Evolutionary conservation across 2,329 filamentous ascomycete genomes (phyloP).

Genomic region (Elsinoe batatas): DNA sequence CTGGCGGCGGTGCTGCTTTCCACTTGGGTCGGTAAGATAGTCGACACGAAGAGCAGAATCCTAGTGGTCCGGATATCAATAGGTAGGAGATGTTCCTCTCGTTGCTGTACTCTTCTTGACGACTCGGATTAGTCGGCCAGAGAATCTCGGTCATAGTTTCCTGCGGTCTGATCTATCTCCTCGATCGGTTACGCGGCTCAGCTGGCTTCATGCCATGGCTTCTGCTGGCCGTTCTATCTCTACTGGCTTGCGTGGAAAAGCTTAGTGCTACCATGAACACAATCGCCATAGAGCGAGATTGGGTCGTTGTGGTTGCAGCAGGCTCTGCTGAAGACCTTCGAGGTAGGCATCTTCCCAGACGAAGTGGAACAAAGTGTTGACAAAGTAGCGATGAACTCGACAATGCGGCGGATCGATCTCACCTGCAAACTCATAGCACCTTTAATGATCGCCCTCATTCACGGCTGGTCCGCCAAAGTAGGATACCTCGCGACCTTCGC

Average conservation of each 20-base stretch:
- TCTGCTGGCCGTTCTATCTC: slow-evolving; percentile 30
- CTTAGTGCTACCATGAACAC: slow-evolving; percentile 54
- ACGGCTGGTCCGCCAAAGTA: slow-evolving; percentile 36
- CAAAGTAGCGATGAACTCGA: slow-evolving; percentile 40
- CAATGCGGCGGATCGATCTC: slow-evolving; percentile 52
- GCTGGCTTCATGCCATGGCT: slow-evolving; percentile 13
- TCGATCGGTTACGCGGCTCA: slow-evolving; percentile 14
- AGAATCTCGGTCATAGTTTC: slow-evolving; percentile 22
- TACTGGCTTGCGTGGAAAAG: slow-evolving; percentile 61
- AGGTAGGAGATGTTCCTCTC: background rate
- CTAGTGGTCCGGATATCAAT: slow-evolving; percentile 32
- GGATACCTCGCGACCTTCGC: slow-evolving; percentile 43
- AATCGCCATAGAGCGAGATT: slow-evolving; percentile 61
- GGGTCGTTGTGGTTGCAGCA: slow-evolving; percentile 48
- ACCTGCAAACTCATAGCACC: slow-evolving; percentile 49
- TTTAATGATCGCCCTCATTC: slow-evolving; percentile 41
- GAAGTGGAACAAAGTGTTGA: slow-evolving; percentile 15
- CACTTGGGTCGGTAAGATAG: slow-evolving; percentile 46
- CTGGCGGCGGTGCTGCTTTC: slow-evolving; percentile 50
- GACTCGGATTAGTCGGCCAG: slow-evolving; percentile 23
- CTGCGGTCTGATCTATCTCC: slow-evolving; percentile 11
- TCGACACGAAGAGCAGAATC: slow-evolving; percentile 44
- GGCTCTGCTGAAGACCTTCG: slow-evolving; percentile 25
- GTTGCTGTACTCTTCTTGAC: background rate
- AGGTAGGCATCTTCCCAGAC: slow-evolving; percentile 10